Evolutionary conservation across 2,329 filamentous ascomycete species (phyloP), one percentile per base, ranked within the genome.

Genomic region (Arthrobotrys iridis): DNA sequence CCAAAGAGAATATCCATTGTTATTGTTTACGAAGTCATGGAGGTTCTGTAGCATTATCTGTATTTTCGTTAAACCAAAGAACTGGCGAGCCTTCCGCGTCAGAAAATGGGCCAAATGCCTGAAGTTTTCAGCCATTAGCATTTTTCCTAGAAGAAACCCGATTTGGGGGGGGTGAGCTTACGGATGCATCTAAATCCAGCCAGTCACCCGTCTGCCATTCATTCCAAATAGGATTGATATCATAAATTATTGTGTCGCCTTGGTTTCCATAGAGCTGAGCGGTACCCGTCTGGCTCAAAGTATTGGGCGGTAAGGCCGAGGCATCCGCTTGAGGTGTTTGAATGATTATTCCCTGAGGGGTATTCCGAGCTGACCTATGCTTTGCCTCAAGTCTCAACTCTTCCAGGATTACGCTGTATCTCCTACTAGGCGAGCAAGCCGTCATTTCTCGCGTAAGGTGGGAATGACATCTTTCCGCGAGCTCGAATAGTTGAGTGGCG

Each of bases 371-470:
- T 62, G 76, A 81, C 20, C 73, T 35, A 30, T 76, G 45, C n/a
- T 65, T 77, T 11, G 76, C 84, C 64, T 85, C 84, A 5, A 81
- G 78, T 43, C 84, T 79, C 20, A 85, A 76, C 64, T 85, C 84
- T 50, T 84, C 83, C 7, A 85, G 77, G 45, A 85, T 85, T 55
- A 85, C 85, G 28, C 83, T 83, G 46, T 85, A 85, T 40, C 83
- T 81, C 4, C 83, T 82, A 52, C 83, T 84, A 0, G 84, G 84
- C 1, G 83, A 85, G 30, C 85, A 85, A 10, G 81, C 82, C 1
- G 83, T 82, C 2, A 84, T 85, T 1, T 84, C 84, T 62, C 83
- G 81, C 1, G 83, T 83, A 11, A 85, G 81, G 73, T 85, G 83
- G 8, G 81, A 80, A 48, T 85, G 81, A 67, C 83, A 85, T n/a